These are phyloP conservation scores for Xerocomus nothofagi DNA, from an alignment of 1,284 basidiomycete genomes.

Conservation along the genomic window DNA sequence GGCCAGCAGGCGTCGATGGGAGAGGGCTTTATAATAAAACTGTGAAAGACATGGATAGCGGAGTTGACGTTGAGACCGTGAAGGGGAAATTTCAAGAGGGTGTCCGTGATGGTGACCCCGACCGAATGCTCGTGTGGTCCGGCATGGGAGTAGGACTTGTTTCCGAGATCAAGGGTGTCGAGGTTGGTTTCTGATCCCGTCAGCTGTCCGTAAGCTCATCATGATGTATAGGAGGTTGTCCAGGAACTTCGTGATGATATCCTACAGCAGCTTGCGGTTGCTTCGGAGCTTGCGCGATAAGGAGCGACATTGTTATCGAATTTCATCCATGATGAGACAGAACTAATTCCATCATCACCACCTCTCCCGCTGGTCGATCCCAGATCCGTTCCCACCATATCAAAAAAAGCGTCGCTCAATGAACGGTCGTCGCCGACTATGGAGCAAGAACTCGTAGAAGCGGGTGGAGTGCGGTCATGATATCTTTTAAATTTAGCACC, in stretches of 20 bases:
- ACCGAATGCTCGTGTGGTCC: conserved; percentile 65
- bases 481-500: conserved; percentile 12
- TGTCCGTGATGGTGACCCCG: conserved; percentile 43
- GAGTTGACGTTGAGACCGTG: conserved; percentile 46
- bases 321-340: conserved; percentile 25
- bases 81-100: conserved; percentile 47
- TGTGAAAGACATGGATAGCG: conserved; percentile 57
- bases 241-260: conserved; percentile 49
- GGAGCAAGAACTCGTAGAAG: conserved; percentile 4
- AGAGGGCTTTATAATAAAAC: conserved; percentile 45
- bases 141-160: conserved; percentile 67
- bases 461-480: conserved; percentile 12
- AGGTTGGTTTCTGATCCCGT: conserved; percentile 42
- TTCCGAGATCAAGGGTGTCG: conserved; percentile 52
- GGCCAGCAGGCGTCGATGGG: conserved; percentile 70
- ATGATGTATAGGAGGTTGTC: conserved; percentile 45
- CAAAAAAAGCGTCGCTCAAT: conserved; percentile 11
- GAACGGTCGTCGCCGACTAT: conserved; percentile 5
- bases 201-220: conserved; percentile 5
- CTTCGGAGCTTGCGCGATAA: conserved; percentile 26
- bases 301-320: conserved; percentile 18
- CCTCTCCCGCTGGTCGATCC: conserved; percentile 3
- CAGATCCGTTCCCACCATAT: conserved; percentile 24
- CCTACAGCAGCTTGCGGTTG: conserved; percentile 36
- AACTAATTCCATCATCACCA: conserved; percentile 2